Base-by-base conservation (phyloP, 208 protist species). In the Wallacemonas sp. region DNA sequence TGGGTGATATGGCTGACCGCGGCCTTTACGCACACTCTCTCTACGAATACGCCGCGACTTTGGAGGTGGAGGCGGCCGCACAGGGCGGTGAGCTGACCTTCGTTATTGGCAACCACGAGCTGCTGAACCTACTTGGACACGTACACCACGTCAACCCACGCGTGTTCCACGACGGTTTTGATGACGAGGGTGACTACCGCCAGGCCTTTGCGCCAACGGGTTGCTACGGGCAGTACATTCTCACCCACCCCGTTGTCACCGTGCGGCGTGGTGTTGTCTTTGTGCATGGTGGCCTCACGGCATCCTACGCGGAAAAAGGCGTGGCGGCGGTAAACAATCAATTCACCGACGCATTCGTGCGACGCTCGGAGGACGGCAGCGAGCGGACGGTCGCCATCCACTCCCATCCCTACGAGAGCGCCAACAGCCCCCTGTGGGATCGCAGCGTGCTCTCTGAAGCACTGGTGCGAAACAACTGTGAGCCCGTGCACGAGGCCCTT, bases 81-180 rank as follows among this genome's bases (percentile, higher is more conserved):
- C 68, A 66, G 5, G 83, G 85, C 21, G 85, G 89, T 6, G 76
- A 78, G 32, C 67, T 94, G 33, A 63, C 73, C n/a, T 78, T 81
- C 4, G 39, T 94, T 22, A 15, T 79, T 34, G 85, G 89, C n/a
- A 80, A 89, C 53, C 83, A 89, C 65, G 89, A 94, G 73, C 29
- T 91, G 41, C 64, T 73, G 26, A 38, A 53, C 34, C 67, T 78
- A 13, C 53, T 63, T 17, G 73, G 65, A n/a, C 45, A 32, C 27
- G 33, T 24, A 4, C n/a, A 55, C 10, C 12, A 73, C 63, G 33
- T 52, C 24, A 58, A 73, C 48, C 62, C 66, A 29, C 26, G 4
- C 0, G 8, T 62, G 52, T 53, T 85, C 3, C 21, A 61, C 17
- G 24, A 48, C 15, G 68, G 45, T 17, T 73, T 79, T 30, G 66